Base-by-base conservation (phyloP, 2,329 filamentous ascomycete species). In the Colletotrichum nymphaeae region DNA sequence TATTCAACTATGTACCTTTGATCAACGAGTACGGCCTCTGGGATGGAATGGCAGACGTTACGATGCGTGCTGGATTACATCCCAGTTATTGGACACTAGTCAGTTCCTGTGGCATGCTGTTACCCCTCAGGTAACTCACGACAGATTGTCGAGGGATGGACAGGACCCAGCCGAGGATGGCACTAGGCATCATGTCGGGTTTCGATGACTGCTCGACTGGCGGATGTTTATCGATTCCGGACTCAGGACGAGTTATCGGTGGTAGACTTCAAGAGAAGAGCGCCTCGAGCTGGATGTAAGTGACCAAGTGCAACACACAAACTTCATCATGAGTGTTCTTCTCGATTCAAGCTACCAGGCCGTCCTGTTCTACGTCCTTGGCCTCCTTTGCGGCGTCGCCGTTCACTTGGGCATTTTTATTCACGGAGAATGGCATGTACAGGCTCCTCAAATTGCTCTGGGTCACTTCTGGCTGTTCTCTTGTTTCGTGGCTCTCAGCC, bases 401-500 rank as follows among this genome's bases (percentile, higher is more conserved):
- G 63, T 68, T 52, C 77, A 77, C 37, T 42, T 46, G 24, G 69
- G 42, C 16, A 53, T 78, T 22, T 78, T 78, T 69, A 76, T 79
- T 57, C 69, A 66, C 32, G 76, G 77, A 14, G 78, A 79, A 69
- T 78, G 77, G 77, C 78, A 79, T 66, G 37, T 78, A 1, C 75
- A 76, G n/a, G 77, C 74, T 1, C 75, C 77, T 30, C 57, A 73
- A 6, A 76, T 78, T 37, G 37, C 75, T 16, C 22, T 76, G 8
- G 53, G 57, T 19, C 76, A 78, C 57, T 52, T 63, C 5, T 62
- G 59, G 58, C 57, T 74, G 24, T 67, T 74, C 37, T 49, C 53
- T 22, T 73, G 67, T 22, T 70, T 70, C 37, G 62, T 53, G 26
- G 67, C 59, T 30, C 52, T 69, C 14, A 73, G 60, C 60, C 55